Base-by-base conservation (phyloP, 176 grass and related monocot species). In the Avena sativa region DNA sequence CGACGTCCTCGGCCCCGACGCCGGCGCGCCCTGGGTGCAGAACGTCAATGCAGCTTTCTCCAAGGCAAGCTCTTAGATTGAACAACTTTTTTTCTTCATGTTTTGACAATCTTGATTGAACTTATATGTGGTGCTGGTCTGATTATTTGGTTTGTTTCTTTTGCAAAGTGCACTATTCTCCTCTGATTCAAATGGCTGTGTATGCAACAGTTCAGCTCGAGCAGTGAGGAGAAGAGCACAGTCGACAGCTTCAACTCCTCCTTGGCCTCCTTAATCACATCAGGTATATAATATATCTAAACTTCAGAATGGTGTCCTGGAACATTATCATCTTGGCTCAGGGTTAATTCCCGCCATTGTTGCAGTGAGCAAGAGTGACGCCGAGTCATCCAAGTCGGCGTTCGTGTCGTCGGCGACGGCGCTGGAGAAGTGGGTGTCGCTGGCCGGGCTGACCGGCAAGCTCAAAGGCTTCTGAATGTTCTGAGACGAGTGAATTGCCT, bases 381-480 rank as follows among this genome's bases (percentile, higher is more conserved):
- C 92, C 4, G 83, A 91, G 75, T 91, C 97, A 8, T 96, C 94
- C 23, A 96, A 94, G 68, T 44, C 91, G 5, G 94, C 94, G 12
- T 99, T 99, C 76, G 94, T 94, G 76, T 96, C 94, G 0, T 96
- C 97, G 8, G 92, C 94, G 2, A 94, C 80, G 10, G 81, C 97
- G 26, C 77, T 99, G 73, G 97, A 96, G 86, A 98, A 98, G 84
- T 96, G 96, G 94, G 85, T 94, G 63, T 83, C 69, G n/a, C 61
- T 87, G 23, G 79, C 96, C 8, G 96, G 96, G 63, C 82, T 98
- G 71, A 80, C 72, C 74, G 76, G 90, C 48, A 91, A 91, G 61
- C 85, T 98, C n/a, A 98, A 98, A 78, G 92, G 96, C 76, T 94
- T 93, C 81, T 98, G 86, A 92, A 48, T 84, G 47, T 93, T 89